phyloP scores from a whole-genome alignment of 2,329 filamentous ascomycete genomes.

The Claviceps sorghi region DNA sequence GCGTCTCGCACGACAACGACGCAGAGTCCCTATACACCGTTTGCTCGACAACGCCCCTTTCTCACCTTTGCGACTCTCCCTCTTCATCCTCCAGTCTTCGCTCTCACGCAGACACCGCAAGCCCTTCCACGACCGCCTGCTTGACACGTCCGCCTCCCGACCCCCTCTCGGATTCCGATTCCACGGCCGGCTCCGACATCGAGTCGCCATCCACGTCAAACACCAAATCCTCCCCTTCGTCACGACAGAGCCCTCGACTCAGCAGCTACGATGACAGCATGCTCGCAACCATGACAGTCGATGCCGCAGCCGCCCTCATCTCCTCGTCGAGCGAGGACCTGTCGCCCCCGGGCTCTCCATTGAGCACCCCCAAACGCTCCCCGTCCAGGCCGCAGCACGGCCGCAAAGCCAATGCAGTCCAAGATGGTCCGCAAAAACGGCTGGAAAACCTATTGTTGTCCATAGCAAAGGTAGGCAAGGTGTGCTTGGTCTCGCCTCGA shows the following conservation, averaged over 20 bases:
- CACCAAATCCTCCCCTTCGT: not conserved
- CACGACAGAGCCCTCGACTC: not conserved
- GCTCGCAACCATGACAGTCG: conserved; percentile 6
- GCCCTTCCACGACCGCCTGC: not conserved
- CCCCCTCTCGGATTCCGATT: not conserved
- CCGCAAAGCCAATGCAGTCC: not conserved
- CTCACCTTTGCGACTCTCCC: not conserved
- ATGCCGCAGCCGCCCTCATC: conserved; percentile 5
- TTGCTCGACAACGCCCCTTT: not conserved
- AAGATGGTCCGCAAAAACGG: not conserved
- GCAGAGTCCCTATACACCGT: conserved; percentile 2
- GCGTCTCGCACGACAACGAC: conserved; percentile 3
- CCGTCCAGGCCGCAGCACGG: not conserved
- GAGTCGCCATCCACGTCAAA: not conserved
- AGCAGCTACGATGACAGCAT: conserved; percentile 6
- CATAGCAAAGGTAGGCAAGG: conserved; percentile 25
- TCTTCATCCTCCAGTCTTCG: not conserved
- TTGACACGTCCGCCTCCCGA: not conserved
- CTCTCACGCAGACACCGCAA: not conserved
- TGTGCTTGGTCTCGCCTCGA: conserved; percentile 30
- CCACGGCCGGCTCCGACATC: not conserved
- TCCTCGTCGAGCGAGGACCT: conserved; percentile 1
- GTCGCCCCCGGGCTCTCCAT: not conserved
- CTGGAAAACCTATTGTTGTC: conserved; percentile 25
- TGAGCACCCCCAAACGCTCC: not conserved